phyloP scores from a whole-genome alignment of 139 green algal species.

The Micractinium conductrix region DNA sequence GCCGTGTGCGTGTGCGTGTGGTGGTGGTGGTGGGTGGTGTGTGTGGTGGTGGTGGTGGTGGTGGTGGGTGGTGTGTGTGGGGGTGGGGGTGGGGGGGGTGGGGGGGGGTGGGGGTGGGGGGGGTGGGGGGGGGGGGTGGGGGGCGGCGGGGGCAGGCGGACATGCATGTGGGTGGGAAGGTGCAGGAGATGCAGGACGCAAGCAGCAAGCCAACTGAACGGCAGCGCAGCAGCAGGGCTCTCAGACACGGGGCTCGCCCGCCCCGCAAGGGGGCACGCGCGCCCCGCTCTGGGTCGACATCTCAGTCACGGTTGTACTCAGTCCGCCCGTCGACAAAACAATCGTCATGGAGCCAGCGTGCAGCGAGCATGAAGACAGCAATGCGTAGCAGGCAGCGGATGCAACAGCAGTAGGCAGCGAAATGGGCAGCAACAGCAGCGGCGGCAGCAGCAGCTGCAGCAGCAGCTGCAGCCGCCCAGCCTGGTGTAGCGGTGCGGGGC shows the following conservation, averaged over 20 bases:
- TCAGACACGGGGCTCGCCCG: slow-evolving; percentile 53
- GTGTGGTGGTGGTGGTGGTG: not conserved
- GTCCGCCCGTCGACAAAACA: slow-evolving; percentile 82
- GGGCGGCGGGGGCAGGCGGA: not conserved
- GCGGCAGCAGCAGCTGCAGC: not conserved
- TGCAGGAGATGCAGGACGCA: not conserved
- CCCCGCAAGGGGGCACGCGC: slow-evolving; percentile 34
- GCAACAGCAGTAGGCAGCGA: not conserved
- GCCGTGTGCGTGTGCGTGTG: not conserved
- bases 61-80: not conserved
- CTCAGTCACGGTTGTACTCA: slow-evolving; percentile 70
- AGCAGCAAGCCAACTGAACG: not conserved
- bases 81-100: not conserved
- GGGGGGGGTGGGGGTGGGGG: not conserved
- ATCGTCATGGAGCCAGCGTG: slow-evolving; percentile 65
- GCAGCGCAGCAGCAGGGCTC: slow-evolving; percentile 4
- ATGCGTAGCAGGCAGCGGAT: not conserved
- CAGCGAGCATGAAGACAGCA: not conserved
- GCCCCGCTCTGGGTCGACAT: slow-evolving; percentile 62
- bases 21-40: not conserved
- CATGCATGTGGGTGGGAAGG: not conserved
- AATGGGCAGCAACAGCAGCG: not conserved
- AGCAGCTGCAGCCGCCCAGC: no score
- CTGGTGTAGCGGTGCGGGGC: not conserved
- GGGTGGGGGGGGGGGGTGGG: no score